A percentile compares a stretch with the other conserved stretches of the same genome.
Evolutionary conservation across 257 asterid genomes (phyloP).

Genomic region (Capsicum pubescens): DNA sequence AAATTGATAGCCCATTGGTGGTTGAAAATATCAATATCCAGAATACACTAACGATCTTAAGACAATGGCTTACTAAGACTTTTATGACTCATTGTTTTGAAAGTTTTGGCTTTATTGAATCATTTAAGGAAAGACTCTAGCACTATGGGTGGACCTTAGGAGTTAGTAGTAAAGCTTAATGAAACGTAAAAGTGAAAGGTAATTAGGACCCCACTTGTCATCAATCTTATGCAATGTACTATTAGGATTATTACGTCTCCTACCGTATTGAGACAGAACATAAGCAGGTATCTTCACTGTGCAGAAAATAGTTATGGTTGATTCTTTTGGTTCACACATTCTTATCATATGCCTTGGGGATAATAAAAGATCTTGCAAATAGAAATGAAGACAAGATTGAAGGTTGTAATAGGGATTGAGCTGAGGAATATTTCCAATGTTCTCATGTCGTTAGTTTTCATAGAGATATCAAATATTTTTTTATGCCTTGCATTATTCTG

Average conservation of each 20-base stretch:
- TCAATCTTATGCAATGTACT: constrained; percentile 15
- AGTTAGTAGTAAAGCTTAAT: not conserved
- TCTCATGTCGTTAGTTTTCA: not conserved
- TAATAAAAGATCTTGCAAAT: not conserved
- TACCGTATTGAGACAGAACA: not conserved
- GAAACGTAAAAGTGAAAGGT: not conserved
- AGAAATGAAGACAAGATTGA: not conserved
- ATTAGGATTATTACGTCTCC: not conserved
- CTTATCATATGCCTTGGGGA: not conserved
- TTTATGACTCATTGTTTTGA: not conserved
- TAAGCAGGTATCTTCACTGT: not conserved
- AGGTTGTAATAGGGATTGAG: not conserved
- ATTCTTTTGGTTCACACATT: not conserved
- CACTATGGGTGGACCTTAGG: not conserved
- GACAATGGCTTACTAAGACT: not conserved
- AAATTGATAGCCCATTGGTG: not conserved
- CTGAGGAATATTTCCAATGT: not conserved
- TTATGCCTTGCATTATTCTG: not conserved
- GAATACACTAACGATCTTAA: not conserved
- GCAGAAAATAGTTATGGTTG: not conserved
- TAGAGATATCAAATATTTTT: not conserved
- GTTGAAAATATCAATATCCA: constrained; percentile 4
- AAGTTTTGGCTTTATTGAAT: not conserved
- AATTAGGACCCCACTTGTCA: not conserved
- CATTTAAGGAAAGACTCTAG: not conserved